phyloP scores from a whole-genome alignment of 106 monocot genomes.

The Dendrobium chrysotoxum region DNA sequence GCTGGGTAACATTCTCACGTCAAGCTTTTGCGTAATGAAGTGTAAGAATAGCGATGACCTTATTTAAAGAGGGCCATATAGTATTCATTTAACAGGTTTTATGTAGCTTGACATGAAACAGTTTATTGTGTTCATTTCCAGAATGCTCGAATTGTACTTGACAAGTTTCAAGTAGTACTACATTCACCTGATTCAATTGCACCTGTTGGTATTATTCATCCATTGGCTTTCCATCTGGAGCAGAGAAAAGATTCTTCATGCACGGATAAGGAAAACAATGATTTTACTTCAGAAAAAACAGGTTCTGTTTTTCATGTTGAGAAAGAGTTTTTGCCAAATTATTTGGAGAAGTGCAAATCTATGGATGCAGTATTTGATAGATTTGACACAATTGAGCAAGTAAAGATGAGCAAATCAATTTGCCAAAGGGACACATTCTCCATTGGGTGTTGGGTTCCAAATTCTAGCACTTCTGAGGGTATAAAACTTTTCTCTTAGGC shows the following conservation, averaged over 20 bases:
- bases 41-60: background rate
- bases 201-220: conserved; percentile 91
- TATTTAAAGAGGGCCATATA: background rate
- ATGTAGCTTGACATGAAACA: background rate
- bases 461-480: conserved; percentile 43
- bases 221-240: conserved; percentile 65
- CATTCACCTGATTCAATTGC: conserved; percentile 88
- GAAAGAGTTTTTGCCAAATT: conserved; percentile 19
- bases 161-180: conserved; percentile 69
- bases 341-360: conserved; percentile 20
- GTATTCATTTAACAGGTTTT: background rate
- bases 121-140: conserved; percentile 21
- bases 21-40: background rate
- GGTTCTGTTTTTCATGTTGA: conserved; percentile 38
- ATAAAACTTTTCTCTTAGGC: background rate
- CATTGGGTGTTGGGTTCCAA: conserved; percentile 66
- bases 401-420: conserved; percentile 50
- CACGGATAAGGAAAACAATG: conserved; percentile 1
- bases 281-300: conserved; percentile 13
- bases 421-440: conserved; percentile 46
- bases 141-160: conserved; percentile 88
- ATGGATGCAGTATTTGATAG: conserved; percentile 9
- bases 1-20: background rate
- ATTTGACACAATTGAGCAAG: conserved; percentile 4
- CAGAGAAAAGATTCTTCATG: conserved; percentile 24